Evolutionary conservation across 345 rosid species (phyloP).

Genomic region (Gossypium ekmanianum): DNA sequence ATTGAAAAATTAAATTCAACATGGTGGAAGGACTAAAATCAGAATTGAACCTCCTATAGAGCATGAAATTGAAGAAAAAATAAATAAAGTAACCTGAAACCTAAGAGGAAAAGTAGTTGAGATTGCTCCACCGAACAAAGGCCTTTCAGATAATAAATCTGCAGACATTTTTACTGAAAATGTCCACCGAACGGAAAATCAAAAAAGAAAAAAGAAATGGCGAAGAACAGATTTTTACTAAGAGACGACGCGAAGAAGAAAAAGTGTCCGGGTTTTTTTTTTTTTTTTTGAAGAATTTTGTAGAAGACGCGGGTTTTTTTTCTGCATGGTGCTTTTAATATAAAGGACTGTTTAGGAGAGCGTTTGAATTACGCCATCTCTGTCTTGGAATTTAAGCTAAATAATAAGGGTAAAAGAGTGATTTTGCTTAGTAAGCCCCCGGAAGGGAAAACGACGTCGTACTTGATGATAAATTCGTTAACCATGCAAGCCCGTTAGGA

Average conservation of each 20-base stretch:
- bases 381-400: neutral
- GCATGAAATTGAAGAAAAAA: neutral
- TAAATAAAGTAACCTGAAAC: slow-evolving; percentile 40
- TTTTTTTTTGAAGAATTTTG: neutral
- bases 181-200: no score
- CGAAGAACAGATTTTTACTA: neutral
- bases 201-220: neutral
- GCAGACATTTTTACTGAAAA: slow-evolving; percentile 30
- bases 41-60: no score
- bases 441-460: neutral
- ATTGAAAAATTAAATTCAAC: no score
- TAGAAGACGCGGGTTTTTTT: slow-evolving; percentile 8
- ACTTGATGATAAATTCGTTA: neutral
- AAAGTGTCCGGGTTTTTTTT: no score
- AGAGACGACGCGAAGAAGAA: neutral
- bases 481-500: neutral
- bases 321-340: neutral
- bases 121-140: slow-evolving; percentile 67
- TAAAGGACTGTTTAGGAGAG: neutral
- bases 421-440: neutral
- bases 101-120: slow-evolving; percentile 43
- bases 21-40: no score
- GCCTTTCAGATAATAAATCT: slow-evolving; percentile 35
- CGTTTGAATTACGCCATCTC: neutral
- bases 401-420: neutral